Conservation (phyloP, 768 basidiomycete genomes). For the Trametes coccinea region DNA sequence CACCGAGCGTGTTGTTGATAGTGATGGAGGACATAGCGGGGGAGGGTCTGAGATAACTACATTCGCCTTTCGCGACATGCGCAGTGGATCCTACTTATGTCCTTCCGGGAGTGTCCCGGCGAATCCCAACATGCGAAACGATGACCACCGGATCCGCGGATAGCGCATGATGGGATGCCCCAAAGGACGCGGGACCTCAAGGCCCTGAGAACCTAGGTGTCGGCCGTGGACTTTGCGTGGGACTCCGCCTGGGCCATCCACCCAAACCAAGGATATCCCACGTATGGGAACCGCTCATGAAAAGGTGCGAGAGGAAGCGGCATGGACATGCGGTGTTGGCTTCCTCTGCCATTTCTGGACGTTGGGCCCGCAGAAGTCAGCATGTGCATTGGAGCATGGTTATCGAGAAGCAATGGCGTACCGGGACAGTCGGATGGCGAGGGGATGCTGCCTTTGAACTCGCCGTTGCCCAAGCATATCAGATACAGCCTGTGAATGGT, state of each 20-base stretch:
- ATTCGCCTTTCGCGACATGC: neutral
- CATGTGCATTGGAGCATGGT: neutral
- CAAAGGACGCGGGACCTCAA: neutral
- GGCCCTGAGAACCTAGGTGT: slow-evolving; percentile 1
- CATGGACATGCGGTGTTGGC: neutral
- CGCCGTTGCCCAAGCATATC: no score
- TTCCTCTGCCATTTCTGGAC: neutral
- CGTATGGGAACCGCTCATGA: neutral
- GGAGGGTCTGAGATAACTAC: neutral
- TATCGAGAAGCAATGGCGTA: neutral
- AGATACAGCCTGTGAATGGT: no score
- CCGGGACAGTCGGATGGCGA: neutral
- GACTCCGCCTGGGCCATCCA: neutral
- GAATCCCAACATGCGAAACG: slow-evolving; percentile 1
- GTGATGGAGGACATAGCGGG: slow-evolving; percentile 9
- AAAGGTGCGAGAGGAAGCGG: neutral
- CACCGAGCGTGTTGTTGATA: slow-evolving; percentile 23
- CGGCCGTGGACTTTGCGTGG: slow-evolving; percentile 3
- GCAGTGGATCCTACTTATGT: slow-evolving; percentile 3
- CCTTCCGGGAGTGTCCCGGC: neutral
- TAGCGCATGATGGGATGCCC: neutral
- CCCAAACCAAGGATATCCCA: neutral
- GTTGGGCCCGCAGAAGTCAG: neutral
- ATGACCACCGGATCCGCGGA: neutral
- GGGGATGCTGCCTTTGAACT: no score